Percentiles rank a stretch among this genome's conserved stretches.
Evolutionary conservation across 306 rosid species (phyloP).

Genomic region (Pterocarpus santalinus): DNA sequence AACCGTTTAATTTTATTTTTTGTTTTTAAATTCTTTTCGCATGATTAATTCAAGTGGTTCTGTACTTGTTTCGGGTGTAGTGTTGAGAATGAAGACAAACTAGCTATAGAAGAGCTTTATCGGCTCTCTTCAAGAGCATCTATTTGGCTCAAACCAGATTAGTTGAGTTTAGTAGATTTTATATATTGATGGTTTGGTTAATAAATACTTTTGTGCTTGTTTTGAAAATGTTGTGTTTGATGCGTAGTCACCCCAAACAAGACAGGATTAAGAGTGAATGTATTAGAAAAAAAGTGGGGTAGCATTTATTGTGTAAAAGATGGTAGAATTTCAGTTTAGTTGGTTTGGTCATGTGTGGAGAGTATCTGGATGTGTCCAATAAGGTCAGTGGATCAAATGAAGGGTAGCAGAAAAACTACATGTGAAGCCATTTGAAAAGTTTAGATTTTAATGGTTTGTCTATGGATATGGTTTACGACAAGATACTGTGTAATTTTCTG

Average conservation of each 20-base stretch:
- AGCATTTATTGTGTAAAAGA: background rate
- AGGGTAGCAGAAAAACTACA: background rate
- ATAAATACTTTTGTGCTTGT: no score
- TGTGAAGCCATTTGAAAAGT: background rate
- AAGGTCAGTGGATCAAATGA: background rate
- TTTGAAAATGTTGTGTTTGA: background rate
- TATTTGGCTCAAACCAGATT: background rate
- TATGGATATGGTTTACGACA: background rate
- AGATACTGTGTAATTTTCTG: background rate
- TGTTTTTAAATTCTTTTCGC: background rate
- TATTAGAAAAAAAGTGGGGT: background rate
- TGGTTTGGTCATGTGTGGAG: background rate
- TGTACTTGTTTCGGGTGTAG: background rate
- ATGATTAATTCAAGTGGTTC: background rate
- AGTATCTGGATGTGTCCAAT: background rate
- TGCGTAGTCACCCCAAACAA: background rate
- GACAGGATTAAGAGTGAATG: background rate
- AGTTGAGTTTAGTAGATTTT: no score
- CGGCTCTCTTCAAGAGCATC: no score
- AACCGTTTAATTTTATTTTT: background rate
- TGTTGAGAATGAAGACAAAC: background rate
- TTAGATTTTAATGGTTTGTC: background rate
- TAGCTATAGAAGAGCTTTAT: background rate
- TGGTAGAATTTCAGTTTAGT: background rate
- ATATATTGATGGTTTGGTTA: background rate